phyloP scores from a whole-genome alignment of 371 early-diverging fungal genomes.

The Mucor mucedo region DNA sequence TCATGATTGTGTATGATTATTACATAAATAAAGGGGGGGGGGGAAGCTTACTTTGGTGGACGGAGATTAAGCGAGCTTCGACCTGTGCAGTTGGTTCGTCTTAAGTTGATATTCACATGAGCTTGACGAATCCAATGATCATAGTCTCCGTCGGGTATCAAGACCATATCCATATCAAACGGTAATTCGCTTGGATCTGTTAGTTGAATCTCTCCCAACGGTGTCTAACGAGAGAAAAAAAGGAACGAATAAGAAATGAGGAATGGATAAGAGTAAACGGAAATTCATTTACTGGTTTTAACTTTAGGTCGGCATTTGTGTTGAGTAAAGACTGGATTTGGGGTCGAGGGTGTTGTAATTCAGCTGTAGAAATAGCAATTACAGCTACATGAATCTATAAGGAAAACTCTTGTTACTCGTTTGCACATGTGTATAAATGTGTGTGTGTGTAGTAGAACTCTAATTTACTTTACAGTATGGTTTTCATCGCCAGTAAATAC shows the following conservation, averaged over 20 bases:
- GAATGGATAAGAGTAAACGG: neutral
- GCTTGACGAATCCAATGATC: constrained; percentile 60
- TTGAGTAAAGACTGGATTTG: constrained; percentile 55
- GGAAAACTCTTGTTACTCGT: neutral
- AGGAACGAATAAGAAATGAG: constrained; percentile 1
- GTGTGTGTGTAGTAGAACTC: neutral
- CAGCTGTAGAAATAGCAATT: constrained; percentile 55
- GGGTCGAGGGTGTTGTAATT: constrained; percentile 53
- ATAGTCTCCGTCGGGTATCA: constrained; percentile 69
- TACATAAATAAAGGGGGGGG: too few species aligned
- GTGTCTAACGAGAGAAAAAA: constrained; percentile 40
- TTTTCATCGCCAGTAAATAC: constrained; percentile 69
- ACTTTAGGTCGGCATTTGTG: constrained; percentile 42
- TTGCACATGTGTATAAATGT: too few species aligned
- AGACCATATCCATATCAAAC: constrained; percentile 65
- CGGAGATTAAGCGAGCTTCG: constrained; percentile 67
- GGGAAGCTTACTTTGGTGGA: constrained; percentile 55
- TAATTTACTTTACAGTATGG: constrained; percentile 49
- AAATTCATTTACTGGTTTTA: constrained; percentile 40
- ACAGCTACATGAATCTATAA: constrained; percentile 59
- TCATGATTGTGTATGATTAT: too few species aligned
- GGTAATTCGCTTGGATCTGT: constrained; percentile 64
- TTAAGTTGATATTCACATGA: constrained; percentile 66
- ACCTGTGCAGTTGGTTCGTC: constrained; percentile 67
- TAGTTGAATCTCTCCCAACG: constrained; percentile 59